These are phyloP conservation scores for Cercospora nicotianae DNA, from an alignment of 2,329 filamentous ascomycete species.

Conservation along the genomic window DNA sequence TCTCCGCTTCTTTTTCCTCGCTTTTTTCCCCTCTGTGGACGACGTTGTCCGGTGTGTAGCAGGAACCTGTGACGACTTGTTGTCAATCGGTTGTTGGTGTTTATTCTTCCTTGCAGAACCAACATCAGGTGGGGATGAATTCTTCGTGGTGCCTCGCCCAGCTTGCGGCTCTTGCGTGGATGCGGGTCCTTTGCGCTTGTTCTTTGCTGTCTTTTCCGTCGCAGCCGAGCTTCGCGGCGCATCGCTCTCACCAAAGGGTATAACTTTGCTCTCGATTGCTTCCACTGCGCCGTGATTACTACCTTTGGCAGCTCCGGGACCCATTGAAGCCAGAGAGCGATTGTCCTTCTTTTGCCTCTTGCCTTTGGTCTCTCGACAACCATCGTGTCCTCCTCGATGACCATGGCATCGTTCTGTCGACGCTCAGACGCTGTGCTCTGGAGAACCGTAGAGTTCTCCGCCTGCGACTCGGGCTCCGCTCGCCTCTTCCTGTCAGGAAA, in stretches of 20 bases:
- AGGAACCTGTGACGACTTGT: neutral
- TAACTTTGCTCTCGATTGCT: neutral
- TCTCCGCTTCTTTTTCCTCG: neutral
- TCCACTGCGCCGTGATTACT: neutral
- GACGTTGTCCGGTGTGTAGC: neutral
- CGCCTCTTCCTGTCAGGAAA: neutral
- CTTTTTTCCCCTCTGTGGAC: neutral
- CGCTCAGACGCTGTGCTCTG: neutral
- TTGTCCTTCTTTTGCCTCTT: neutral
- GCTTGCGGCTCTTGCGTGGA: neutral
- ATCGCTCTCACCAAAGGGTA: neutral
- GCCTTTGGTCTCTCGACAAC: neutral
- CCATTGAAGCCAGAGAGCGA: neutral
- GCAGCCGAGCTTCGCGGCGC: neutral
- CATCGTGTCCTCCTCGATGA: neutral
- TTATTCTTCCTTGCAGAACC: neutral
- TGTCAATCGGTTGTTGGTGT: neutral
- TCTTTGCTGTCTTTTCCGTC: neutral
- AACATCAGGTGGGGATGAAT: neutral
- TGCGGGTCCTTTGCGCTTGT: neutral
- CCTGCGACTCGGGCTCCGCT: neutral
- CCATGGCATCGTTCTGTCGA: neutral
- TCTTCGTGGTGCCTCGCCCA: neutral
- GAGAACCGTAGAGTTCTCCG: neutral
- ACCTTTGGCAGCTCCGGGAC: neutral